phyloP scores from a whole-genome alignment of 805 yeast genomes.

The Dipodascopsis uninucleata region DNA sequence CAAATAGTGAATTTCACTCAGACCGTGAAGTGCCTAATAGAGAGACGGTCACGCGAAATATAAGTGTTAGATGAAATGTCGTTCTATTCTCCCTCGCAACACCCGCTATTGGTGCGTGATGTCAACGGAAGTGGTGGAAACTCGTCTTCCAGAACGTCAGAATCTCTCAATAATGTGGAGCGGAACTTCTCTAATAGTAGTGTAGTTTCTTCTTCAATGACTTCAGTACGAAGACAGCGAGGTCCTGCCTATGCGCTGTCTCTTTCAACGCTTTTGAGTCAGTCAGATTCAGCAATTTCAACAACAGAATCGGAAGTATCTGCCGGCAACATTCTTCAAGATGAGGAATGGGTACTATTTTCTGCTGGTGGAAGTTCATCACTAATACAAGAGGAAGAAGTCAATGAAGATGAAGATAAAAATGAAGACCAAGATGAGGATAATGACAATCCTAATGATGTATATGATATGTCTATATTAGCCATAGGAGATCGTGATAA shows the following conservation, averaged over 20 bases:
- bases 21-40: too few species aligned
- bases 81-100: constrained; percentile 24
- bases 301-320: not conserved
- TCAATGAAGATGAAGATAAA: constrained; percentile 10
- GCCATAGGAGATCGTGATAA: not conserved
- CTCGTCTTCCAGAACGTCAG: not conserved
- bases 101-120: constrained; percentile 22
- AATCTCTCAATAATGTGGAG: not conserved
- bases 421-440: constrained; percentile 21
- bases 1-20: too few species aligned
- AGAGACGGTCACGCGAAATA: too few species aligned
- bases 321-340: constrained; percentile 5
- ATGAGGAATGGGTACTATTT: constrained; percentile 41
- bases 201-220: not conserved
- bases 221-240: not conserved
- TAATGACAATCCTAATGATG: constrained; percentile 15
- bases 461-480: too few species aligned
- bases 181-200: not conserved
- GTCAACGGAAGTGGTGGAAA: too few species aligned
- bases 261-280: constrained; percentile 1
- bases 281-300: not conserved
- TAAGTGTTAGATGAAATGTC: constrained; percentile 9
- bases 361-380: constrained; percentile 33
- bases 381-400: constrained; percentile 5
- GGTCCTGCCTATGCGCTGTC: not conserved